Conservation (phyloP, 768 basidiomycete species). For the Termitomyces sp. region DNA sequence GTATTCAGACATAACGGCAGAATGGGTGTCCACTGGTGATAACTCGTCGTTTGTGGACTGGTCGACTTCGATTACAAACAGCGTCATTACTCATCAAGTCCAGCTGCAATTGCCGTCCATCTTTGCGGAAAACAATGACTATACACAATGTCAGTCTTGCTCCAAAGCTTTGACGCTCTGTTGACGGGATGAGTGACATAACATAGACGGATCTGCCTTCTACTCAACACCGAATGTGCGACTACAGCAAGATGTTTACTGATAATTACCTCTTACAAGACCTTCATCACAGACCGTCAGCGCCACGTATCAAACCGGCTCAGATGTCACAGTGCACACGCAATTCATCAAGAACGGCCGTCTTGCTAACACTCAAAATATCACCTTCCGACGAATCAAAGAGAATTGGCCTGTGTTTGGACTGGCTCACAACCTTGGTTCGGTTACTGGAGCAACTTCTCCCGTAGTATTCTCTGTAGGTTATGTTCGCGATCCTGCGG, state of each 20-base stretch:
- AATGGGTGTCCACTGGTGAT: conserved; percentile 30
- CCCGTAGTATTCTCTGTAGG: conserved; percentile 44
- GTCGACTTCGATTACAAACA: no score
- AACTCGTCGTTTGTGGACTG: conserved; percentile 34
- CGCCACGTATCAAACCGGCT: conserved; percentile 54
- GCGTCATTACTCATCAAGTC: no score
- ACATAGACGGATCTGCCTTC: conserved; percentile 59
- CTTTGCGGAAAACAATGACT: conserved; percentile 51
- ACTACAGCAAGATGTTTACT: neutral
- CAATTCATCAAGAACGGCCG: conserved; percentile 54
- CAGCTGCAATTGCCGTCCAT: conserved; percentile 16
- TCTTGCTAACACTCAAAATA: conserved; percentile 51
- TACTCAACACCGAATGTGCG: conserved; percentile 53
- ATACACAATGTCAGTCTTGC: conserved; percentile 42
- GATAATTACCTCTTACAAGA: neutral
- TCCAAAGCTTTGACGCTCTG: neutral
- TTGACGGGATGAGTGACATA: conserved; percentile 5
- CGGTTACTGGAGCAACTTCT: conserved; percentile 29
- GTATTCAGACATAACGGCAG: conserved; percentile 55
- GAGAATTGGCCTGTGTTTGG: conserved; percentile 65
- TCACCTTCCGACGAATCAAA: conserved; percentile 53
- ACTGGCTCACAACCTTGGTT: conserved; percentile 54
- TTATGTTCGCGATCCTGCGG: conserved; percentile 46
- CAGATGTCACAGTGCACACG: conserved; percentile 49
- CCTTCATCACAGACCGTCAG: conserved; percentile 29